These are phyloP conservation scores for Chlorociboria aeruginascens DNA, from an alignment of 495 filamentous ascomycete species.

Conservation along the genomic window DNA sequence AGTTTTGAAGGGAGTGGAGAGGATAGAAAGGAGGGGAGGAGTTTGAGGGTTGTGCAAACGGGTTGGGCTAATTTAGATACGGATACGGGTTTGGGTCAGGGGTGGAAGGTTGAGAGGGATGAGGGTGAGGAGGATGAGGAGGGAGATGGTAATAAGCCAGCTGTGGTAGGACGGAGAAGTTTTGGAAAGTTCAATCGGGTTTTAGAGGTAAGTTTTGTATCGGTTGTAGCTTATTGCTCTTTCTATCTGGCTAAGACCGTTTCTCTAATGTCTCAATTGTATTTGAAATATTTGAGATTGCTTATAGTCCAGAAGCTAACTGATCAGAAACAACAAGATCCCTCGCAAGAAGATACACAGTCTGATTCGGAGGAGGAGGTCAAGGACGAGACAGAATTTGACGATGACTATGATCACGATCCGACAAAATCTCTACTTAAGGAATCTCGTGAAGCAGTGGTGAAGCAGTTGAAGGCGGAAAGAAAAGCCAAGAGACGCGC, in stretches of 20 bases:
- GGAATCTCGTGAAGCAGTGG: conserved; percentile 12
- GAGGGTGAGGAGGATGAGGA: conserved; percentile 12
- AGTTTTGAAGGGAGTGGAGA: conserved; percentile 29
- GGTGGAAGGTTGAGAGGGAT: conserved; percentile 4
- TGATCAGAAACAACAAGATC: conserved; percentile 13
- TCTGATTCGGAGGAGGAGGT: conserved; percentile 24
- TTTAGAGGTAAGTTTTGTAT: conserved; percentile 19
- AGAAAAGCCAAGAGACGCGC: conserved; percentile 17
- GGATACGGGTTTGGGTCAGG: not conserved
- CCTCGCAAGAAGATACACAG: conserved; percentile 22
- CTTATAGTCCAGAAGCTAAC: not conserved
- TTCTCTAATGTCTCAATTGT: not conserved
- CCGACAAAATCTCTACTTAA: conserved; percentile 25
- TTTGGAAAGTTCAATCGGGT: conserved; percentile 29
- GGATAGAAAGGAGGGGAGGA: conserved; percentile 12
- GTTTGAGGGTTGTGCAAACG: conserved; percentile 25
- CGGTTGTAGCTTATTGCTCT: conserved; percentile 6
- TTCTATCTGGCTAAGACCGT: not conserved
- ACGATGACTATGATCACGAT: conserved; percentile 23
- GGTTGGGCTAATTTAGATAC: conserved; percentile 34
- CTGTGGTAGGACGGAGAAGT: conserved; percentile 29
- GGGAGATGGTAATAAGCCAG: conserved; percentile 9
- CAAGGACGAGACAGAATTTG: conserved; percentile 15
- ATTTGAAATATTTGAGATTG: not conserved
- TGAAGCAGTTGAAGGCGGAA: conserved; percentile 18